Evolutionary conservation across 192 early-diverging fungal genomes (phyloP).

Genomic region (Rhizophagus sp.): DNA sequence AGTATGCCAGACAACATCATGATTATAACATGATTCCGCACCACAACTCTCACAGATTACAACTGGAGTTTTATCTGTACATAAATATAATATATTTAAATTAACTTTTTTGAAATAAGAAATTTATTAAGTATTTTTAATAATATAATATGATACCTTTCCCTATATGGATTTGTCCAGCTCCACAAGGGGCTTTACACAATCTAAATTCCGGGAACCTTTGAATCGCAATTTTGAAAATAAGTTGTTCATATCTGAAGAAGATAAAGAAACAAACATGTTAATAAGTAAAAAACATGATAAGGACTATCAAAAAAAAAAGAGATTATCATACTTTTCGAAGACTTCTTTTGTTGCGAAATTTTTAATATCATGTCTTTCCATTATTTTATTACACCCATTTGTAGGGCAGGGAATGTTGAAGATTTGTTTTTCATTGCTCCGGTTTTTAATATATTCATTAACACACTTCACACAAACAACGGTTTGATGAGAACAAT

Average conservation of each 20-base stretch:
- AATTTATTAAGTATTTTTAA: not conserved
- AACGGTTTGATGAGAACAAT: not conserved
- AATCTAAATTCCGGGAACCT: not conserved
- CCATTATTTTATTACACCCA: conserved; percentile 4
- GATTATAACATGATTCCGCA: conserved; percentile 14
- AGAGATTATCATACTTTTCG: not conserved
- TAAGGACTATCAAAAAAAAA: not conserved
- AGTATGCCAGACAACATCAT: conserved; percentile 16
- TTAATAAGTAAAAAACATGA: too few relatives aligned
- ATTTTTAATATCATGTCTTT: conserved; percentile 10
- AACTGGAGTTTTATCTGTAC: conserved; percentile 13
- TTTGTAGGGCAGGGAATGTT: not conserved
- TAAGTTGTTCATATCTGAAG: not conserved
- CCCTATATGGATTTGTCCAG: conserved; percentile 15
- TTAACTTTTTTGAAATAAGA: not conserved
- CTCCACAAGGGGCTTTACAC: conserved; percentile 7
- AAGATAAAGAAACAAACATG: too few relatives aligned
- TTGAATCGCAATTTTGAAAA: conserved; percentile 1
- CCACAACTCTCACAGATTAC: conserved; percentile 22
- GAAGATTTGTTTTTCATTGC: not conserved
- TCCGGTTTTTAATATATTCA: not conserved
- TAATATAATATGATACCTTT: not conserved
- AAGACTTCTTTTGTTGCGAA: not conserved
- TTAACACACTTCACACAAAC: conserved; percentile 3
- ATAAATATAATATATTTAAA: not conserved